Evolutionary conservation across 176 grass and related monocot genomes (phyloP), one percentile per base, ranked within the genome.

Genomic region (Eleusine indica): DNA sequence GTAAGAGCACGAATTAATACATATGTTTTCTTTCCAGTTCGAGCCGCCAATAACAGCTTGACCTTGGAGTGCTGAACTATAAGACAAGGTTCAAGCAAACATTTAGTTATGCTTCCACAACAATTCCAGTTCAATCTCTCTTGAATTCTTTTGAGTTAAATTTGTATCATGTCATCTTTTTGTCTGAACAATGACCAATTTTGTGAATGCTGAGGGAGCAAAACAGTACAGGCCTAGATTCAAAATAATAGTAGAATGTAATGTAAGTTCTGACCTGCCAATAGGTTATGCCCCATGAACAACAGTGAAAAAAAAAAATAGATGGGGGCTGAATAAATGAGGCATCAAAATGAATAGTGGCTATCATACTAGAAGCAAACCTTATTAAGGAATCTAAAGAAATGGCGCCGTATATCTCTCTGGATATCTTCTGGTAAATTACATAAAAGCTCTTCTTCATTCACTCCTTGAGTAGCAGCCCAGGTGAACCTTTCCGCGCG

Each of bases 341-440:
- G 37, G 61, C 15, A 56, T 74, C 56, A 32, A 25, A 25, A 25
- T 25, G n/a, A 68, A 75, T 62, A 61, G 8, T 10, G 41, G 18
- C 58, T 81, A 3, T 39, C n/a, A 51, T 67, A 41, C 21, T 65
- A 76, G 18, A 73, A 40, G 58, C 87, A 40, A 61, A 94, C 95
- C 93, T 90, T 98, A 58, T 92, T 83, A 57, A 98, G 90, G 76
- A 98, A 93, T 82, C 86, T 84, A 90, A 98, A 95, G 80, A 98
- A 95, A 77, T 98, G 89, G 0, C 89, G 93, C 0, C 91, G 96
- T 87, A 98, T 92, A 51, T 95, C 93, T 82, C 96, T 91, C 87
- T 98, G 96, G 77, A 98, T 93, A 70, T 98, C 96, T 92, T 98
- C 96, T 47, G 96, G 96, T 83, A 98, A 88, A 83, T 98, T 95